Evolutionary conservation across 768 basidiomycete species (phyloP), one percentile per base, ranked within the genome.

Genomic region (Mycena haematopus): DNA sequence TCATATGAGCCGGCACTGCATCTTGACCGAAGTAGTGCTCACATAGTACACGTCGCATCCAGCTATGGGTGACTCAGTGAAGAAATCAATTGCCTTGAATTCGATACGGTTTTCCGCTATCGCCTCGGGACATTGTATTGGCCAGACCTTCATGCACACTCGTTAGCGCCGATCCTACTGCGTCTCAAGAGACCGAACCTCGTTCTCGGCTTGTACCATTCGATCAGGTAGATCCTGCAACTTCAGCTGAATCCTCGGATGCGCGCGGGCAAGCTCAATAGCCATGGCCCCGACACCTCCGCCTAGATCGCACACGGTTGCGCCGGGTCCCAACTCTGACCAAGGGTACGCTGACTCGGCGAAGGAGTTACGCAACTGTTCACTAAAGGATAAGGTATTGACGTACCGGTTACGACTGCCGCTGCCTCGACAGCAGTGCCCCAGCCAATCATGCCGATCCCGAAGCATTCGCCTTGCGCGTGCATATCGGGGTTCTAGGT

Each of bases 21-120:
- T 1, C n/a, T 40, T 6, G 46, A 55, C 9, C 24, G 49, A 46
- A 33, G 11, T 15, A 45, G 35, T 14, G 31, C 76, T 66, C 66
- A 81, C 80, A 67, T 78, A 80, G 67, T 82, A 81, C 17, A 79
- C 66, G 54, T 79, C 74, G 51, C 77, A 79, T 5, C 69, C 75
- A 8, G 65, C 52, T 5, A 77, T 73, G 2, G 80, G 80, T 2
- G 73, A 46, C 14, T 79, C 77, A 4, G 56, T 66, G 29, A 82
- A 73, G 62, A 82, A 81, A 51, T 82, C 75, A 14, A 82, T 69
- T 0, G 76, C 57, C 24, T 72, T 70, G 63, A 83, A 80, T 31
- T 76, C 65, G 31, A 82, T 71, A 5, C 75, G 68, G 15, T 76
- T 58, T 42, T 77, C 68, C n/a, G 66, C 58, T 15, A 81, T 69